Conservation (phyloP, 257 asterid species). For the Solanum tarapatanum region DNA sequence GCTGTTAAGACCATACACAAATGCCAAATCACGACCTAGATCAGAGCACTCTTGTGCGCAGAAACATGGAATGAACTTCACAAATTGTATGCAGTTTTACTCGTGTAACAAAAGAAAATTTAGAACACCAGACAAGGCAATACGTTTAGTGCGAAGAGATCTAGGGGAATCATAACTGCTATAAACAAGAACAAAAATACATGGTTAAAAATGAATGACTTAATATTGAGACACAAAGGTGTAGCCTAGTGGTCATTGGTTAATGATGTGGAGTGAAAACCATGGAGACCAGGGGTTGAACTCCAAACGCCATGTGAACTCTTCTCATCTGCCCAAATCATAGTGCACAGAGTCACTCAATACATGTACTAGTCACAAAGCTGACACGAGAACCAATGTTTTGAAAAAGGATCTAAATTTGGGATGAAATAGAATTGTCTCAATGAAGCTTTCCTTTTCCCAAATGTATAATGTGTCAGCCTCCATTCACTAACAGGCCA, state of each 20-base stretch:
- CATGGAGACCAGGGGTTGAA: not conserved
- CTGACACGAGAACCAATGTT: not conserved
- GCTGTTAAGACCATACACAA: slow-evolving; percentile 35
- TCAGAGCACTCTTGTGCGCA: not conserved
- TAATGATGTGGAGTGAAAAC: not conserved
- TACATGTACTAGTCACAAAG: not conserved
- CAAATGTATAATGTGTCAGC: not conserved
- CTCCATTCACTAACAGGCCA: not conserved
- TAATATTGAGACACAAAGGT: not conserved
- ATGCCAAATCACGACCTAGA: not conserved
- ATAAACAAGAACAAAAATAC: not conserved
- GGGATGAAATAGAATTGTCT: not conserved
- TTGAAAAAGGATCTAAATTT: not conserved
- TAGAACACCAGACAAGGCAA: not conserved
- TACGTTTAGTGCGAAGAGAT: not conserved
- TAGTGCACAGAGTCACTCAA: not conserved
- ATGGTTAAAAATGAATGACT: not conserved
- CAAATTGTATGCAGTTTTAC: not conserved
- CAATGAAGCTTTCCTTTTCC: not conserved
- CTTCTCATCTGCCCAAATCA: not conserved
- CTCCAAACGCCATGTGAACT: not conserved
- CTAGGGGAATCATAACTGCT: not conserved
- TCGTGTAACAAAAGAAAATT: not conserved
- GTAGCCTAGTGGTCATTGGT: not conserved
- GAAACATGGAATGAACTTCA: not conserved